A percentile compares a stretch with the other conserved stretches of the same genome.
phyloP scores from a whole-genome alignment of 2,329 filamentous ascomycete species.

The Epichloe glyceriae region DNA sequence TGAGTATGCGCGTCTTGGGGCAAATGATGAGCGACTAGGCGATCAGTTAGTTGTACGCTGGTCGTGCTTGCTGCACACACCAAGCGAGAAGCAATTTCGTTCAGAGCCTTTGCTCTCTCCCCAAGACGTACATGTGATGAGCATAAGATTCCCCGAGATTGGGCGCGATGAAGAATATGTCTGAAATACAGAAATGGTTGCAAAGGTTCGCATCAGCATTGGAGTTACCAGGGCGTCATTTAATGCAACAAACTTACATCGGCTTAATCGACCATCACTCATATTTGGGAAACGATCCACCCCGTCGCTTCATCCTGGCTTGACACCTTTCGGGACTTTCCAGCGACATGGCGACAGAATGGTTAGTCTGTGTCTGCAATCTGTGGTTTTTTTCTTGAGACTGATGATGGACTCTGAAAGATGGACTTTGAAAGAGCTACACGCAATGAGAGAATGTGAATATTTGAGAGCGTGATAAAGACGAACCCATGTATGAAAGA shows the following conservation, averaged over 20 bases:
- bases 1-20: constrained; percentile 74
- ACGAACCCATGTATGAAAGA: too few relatives aligned
- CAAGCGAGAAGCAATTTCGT: background rate
- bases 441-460: too few relatives aligned
- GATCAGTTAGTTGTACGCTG: background rate
- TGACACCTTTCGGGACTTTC: too few relatives aligned
- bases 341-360: too few relatives aligned
- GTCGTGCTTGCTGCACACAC: background rate
- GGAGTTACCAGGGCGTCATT: constrained; percentile 18
- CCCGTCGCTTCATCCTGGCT: too few relatives aligned
- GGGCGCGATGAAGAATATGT: background rate
- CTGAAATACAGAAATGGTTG: constrained; percentile 4
- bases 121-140: constrained; percentile 3
- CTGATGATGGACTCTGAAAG: too few relatives aligned
- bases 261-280: background rate
- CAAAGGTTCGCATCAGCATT: constrained; percentile 19
- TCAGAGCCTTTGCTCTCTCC: background rate
- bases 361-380: too few relatives aligned
- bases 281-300: constrained; percentile 21
- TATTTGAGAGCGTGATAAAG: too few relatives aligned
- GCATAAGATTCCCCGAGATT: constrained; percentile 10
- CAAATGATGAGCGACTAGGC: constrained; percentile 31
- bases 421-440: too few relatives aligned
- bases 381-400: too few relatives aligned
- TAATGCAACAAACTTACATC: background rate